phyloP scores from a whole-genome alignment of 2,329 filamentous ascomycete genomes.

The Cladosporium sp. region DNA sequence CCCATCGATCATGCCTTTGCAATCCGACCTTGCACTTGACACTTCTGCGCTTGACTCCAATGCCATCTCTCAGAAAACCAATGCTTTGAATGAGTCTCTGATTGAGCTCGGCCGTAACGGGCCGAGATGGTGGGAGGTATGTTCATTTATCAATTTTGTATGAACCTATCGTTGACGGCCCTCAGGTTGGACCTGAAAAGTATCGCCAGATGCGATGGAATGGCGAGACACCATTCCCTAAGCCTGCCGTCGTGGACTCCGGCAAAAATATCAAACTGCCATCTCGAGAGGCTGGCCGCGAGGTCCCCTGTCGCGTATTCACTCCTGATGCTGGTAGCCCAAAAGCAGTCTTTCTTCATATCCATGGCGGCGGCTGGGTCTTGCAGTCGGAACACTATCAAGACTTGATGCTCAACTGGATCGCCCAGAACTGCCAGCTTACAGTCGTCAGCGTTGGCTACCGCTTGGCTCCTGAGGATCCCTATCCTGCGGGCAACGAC shows the following conservation, averaged over 20 bases:
- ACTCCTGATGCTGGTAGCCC: constrained; percentile 39
- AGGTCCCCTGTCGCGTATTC: constrained; percentile 49
- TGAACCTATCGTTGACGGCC: too few relatives aligned
- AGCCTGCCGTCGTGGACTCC: constrained; percentile 39
- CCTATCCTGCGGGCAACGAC: constrained; percentile 49
- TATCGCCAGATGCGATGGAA: constrained; percentile 50
- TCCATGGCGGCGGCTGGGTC: constrained; percentile 49
- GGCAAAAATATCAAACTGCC: constrained; percentile 46
- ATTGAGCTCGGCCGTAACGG: constrained; percentile 38
- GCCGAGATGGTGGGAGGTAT: constrained; percentile 46
- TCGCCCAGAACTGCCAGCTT: constrained; percentile 44
- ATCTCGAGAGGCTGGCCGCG: constrained; percentile 45
- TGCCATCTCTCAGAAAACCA: constrained; percentile 35
- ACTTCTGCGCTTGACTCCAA: constrained; percentile 39
- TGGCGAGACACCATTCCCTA: constrained; percentile 48
- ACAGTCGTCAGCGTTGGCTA: constrained; percentile 53
- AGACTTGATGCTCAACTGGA: constrained; percentile 43
- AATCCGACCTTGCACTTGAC: constrained; percentile 37
- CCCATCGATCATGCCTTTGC: constrained; percentile 26
- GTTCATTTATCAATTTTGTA: background rate
- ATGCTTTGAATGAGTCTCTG: constrained; percentile 39
- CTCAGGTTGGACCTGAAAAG: constrained; percentile 42
- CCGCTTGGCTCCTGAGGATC: constrained; percentile 53
- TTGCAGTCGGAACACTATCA: constrained; percentile 38
- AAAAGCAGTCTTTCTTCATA: constrained; percentile 45